These are phyloP conservation scores for Fusarium nematophilum DNA, from an alignment of 2,329 filamentous ascomycete genomes.

Conservation along the genomic window DNA sequence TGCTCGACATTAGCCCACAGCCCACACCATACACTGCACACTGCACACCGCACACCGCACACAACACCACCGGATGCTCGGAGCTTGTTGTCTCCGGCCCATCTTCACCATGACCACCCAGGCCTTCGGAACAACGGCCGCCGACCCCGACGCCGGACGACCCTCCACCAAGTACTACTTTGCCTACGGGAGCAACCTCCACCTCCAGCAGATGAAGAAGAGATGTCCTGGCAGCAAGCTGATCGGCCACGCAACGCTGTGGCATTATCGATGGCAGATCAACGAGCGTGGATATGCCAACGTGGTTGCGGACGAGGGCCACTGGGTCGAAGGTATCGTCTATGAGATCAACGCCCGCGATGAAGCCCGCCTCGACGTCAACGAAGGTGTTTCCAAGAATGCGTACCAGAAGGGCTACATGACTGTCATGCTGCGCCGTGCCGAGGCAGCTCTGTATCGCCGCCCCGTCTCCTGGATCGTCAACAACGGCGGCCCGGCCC, in stretches of 20 bases:
- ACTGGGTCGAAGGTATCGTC: constrained; percentile 55
- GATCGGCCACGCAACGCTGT: constrained; percentile 53
- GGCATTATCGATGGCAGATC: constrained; percentile 57
- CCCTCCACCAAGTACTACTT: constrained; percentile 54
- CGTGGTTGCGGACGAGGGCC: constrained; percentile 49
- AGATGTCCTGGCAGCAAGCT: constrained; percentile 56
- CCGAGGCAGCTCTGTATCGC: constrained; percentile 49
- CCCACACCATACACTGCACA: neutral
- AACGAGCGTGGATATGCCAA: constrained; percentile 61
- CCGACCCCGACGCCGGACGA: constrained; percentile 30
- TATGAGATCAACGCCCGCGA: constrained; percentile 53
- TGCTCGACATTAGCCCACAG: constrained; percentile 6
- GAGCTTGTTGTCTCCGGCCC: constrained; percentile 37
- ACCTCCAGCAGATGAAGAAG: constrained; percentile 56
- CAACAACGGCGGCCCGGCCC: constrained; percentile 48
- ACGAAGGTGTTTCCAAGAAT: constrained; percentile 54
- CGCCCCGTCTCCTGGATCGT: constrained; percentile 53
- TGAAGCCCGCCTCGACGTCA: constrained; percentile 53
- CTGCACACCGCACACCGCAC: constrained; percentile 1
- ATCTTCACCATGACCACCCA: constrained; percentile 40
- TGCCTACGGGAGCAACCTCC: constrained; percentile 60
- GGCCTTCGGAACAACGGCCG: constrained; percentile 24
- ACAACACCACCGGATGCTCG: constrained; percentile 35
- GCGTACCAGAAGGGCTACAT: constrained; percentile 53
- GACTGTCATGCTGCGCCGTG: constrained; percentile 48